phyloP scores from a whole-genome alignment of 2,329 filamentous ascomycete genomes.

The Sphaceloma murrayae region DNA sequence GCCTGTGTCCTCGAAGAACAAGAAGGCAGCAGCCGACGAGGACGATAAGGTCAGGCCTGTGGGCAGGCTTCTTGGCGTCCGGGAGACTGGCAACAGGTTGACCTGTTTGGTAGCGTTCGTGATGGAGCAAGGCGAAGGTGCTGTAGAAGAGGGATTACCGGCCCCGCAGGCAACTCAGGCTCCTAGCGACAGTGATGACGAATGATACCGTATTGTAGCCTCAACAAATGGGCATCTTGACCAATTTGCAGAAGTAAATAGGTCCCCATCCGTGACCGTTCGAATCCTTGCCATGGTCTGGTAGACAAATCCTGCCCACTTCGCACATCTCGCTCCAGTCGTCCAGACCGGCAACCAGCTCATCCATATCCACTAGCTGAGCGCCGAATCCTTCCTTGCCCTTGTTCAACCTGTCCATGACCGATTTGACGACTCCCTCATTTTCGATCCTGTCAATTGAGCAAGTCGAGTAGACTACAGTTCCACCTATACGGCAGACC shows the following conservation, averaged over 20 bases:
- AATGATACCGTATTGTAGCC: slow-evolving; percentile 2
- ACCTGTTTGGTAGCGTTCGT: slow-evolving; percentile 80
- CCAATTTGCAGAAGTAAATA: slow-evolving; percentile 33
- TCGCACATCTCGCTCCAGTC: slow-evolving; percentile 28
- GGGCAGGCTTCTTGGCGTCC: slow-evolving; percentile 62
- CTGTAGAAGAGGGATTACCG: no score
- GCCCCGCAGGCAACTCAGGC: slow-evolving; percentile 1
- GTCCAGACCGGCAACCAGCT: slow-evolving; percentile 18
- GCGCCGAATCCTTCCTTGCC: slow-evolving; percentile 32
- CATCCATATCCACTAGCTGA: slow-evolving; percentile 25
- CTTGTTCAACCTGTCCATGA: slow-evolving; percentile 29
- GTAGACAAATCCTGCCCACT: slow-evolving; percentile 34
- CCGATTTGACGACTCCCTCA: slow-evolving; percentile 33
- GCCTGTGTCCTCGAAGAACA: not conserved
- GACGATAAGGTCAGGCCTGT: slow-evolving; percentile 39
- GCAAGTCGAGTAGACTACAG: slow-evolving; percentile 35
- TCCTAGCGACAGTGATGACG: slow-evolving; percentile 18
- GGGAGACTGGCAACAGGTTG: slow-evolving; percentile 79
- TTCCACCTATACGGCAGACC: slow-evolving; percentile 30
- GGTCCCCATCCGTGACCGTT: slow-evolving; percentile 30
- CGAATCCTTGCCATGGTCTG: slow-evolving; percentile 30
- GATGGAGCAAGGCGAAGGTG: no score
- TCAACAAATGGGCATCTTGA: slow-evolving; percentile 25
- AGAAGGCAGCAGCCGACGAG: not conserved
- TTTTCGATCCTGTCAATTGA: slow-evolving; percentile 35